These are phyloP conservation scores for Macadamia tetraphylla DNA, from an alignment of 164 flowering plant genomes.

Conservation along the genomic window DNA sequence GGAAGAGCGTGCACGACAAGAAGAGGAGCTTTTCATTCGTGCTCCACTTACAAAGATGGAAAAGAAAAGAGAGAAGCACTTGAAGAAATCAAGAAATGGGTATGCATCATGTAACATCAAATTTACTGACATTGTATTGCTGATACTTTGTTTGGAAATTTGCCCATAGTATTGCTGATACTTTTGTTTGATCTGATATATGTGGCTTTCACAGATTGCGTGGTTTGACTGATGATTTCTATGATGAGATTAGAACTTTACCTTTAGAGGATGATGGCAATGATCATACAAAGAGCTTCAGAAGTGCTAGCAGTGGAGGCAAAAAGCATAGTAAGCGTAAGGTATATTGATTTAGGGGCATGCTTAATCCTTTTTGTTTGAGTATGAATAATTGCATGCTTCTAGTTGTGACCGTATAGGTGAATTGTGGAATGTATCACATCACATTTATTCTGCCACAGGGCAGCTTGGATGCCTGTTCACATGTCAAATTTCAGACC, in stretches of 20 bases:
- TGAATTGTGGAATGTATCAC: too few relatives aligned
- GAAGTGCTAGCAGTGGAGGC: conserved; percentile 20
- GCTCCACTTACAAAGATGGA: conserved; percentile 70
- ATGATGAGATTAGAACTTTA: conserved; percentile 58
- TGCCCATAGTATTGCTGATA: too few relatives aligned
- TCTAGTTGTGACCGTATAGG: too few relatives aligned
- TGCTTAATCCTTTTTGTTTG: not conserved
- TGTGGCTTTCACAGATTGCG: conserved; percentile 41
- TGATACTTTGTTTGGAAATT: too few relatives aligned
- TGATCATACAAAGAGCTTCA: conserved; percentile 20
- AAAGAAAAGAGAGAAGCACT: conserved; percentile 58
- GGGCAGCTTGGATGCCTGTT: too few relatives aligned
- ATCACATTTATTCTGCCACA: too few relatives aligned
- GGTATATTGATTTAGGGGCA: conserved; percentile 31
- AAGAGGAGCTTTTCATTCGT: conserved; percentile 82
- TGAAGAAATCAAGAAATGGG: conserved; percentile 81
- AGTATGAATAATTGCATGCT: too few relatives aligned
- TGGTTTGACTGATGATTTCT: conserved; percentile 64
- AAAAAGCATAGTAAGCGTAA: conserved; percentile 55
- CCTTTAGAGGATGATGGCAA: conserved; percentile 38
- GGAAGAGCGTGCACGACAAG: conserved; percentile 56
- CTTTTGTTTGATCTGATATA: not conserved
- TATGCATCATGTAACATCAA: conserved; percentile 17
- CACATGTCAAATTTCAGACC: too few relatives aligned
- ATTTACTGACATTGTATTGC: not conserved